phyloP scores from a whole-genome alignment of 2,329 filamentous ascomycete genomes.

The Ophiostoma angusticollis region DNA sequence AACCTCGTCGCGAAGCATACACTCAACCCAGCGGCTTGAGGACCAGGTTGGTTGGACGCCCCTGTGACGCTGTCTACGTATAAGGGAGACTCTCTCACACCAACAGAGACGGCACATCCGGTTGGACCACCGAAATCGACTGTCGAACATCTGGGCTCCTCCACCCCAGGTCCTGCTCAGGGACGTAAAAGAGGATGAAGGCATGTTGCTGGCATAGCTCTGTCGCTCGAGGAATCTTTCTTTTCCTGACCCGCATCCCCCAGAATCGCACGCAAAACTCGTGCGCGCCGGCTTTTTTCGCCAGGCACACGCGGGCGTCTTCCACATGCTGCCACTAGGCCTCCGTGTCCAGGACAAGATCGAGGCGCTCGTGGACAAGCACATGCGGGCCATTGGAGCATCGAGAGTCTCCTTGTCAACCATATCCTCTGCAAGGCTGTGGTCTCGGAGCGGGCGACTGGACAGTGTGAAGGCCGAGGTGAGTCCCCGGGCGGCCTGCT shows the following conservation, averaged over 20 bases:
- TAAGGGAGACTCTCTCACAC: too few species aligned
- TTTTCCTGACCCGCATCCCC: not conserved
- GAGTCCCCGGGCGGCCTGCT: too few species aligned
- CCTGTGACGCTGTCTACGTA: too few species aligned
- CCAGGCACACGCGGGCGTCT: constrained; percentile 76
- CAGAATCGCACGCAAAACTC: constrained; percentile 54
- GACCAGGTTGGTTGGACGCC: too few species aligned
- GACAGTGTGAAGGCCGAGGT: constrained; percentile 61
- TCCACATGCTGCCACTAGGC: constrained; percentile 81
- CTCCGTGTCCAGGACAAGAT: constrained; percentile 80
- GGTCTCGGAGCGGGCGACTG: constrained; percentile 74
- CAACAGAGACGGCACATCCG: constrained; percentile 10
- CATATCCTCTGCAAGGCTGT: constrained; percentile 72
- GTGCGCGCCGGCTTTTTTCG: constrained; percentile 60
- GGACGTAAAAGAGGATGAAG: constrained; percentile 40
- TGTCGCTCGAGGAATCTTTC: not conserved
- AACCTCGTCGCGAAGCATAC: not conserved
- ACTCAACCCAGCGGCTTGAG: too few species aligned
- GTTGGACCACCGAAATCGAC: constrained; percentile 25
- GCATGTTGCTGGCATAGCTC: too few species aligned
- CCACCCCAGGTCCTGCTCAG: constrained; percentile 45
- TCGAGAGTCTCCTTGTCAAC: constrained; percentile 74
- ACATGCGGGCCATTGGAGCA: constrained; percentile 75
- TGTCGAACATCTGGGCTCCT: constrained; percentile 71
- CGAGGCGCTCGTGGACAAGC: constrained; percentile 70